phyloP scores from a whole-genome alignment of 495 filamentous ascomycete genomes.

The Aspergillus avenaceus region DNA sequence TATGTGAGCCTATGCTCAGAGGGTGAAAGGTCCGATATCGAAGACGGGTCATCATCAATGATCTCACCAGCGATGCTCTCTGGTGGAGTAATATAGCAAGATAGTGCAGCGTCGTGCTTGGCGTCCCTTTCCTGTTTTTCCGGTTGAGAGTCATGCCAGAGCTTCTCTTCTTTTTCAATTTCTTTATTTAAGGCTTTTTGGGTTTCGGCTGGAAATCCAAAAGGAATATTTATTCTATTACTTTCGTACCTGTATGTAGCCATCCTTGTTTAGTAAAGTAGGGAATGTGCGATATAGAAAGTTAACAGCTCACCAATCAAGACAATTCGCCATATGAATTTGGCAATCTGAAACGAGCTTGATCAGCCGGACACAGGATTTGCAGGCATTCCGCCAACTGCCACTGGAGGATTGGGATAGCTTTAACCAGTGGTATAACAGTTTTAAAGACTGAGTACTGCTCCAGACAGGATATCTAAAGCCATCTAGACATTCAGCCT shows the following conservation, averaged over 20 bases:
- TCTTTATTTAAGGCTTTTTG: no score
- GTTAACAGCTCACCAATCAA: not conserved
- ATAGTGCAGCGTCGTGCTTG: not conserved
- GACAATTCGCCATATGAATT: not conserved
- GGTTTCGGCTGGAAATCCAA: no score
- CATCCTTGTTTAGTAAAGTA: no score
- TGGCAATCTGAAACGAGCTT: not conserved
- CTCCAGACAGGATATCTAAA: not conserved
- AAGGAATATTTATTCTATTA: no score
- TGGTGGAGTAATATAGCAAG: not conserved
- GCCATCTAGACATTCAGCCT: not conserved
- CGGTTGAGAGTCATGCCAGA: no score
- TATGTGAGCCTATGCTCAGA: not conserved
- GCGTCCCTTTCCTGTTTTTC: not conserved
- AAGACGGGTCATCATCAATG: not conserved
- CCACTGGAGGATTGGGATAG: not conserved
- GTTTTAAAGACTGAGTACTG: not conserved
- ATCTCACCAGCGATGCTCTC: not conserved
- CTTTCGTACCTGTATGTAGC: no score
- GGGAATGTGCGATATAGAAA: not conserved
- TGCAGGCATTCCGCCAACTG: not conserved
- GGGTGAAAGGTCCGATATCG: not conserved
- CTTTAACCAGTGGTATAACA: not conserved
- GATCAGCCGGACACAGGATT: not conserved
- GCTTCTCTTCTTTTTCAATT: no score